Evolutionary conservation across 2,329 filamentous ascomycete genomes (phyloP).

Genomic region (Botrytis aclada): DNA sequence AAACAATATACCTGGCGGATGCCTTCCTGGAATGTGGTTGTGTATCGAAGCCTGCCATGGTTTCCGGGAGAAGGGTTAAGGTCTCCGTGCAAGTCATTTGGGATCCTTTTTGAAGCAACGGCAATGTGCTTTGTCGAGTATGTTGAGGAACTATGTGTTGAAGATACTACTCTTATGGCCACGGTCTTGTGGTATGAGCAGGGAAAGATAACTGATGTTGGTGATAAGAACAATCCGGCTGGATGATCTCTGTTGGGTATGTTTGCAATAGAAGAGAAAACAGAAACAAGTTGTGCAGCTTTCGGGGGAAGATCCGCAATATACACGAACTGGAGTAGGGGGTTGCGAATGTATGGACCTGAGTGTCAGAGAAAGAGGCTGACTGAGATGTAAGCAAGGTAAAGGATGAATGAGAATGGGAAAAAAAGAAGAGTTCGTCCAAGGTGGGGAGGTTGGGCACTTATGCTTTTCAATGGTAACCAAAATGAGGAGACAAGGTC

Average conservation of each 20-base stretch:
- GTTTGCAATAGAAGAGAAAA: conserved; percentile 21
- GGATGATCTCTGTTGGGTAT: conserved; percentile 18
- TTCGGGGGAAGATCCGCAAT: conserved; percentile 15
- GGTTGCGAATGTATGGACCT: conserved; percentile 21
- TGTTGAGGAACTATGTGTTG: conserved; percentile 14
- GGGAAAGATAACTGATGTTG: conserved; percentile 20
- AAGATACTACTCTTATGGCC: conserved; percentile 26
- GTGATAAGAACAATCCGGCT: conserved; percentile 17
- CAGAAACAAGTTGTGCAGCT: conserved; percentile 16
- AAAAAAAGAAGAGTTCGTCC: conserved; percentile 23
- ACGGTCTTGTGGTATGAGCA: conserved; percentile 23
- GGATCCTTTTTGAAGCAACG: conserved; percentile 22
- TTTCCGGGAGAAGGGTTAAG: conserved; percentile 34
- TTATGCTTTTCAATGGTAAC: conserved; percentile 30
- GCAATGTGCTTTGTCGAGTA: conserved; percentile 18
- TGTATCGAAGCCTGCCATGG: conserved; percentile 36
- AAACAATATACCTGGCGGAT: conserved; percentile 38
- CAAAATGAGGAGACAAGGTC: conserved; percentile 14
- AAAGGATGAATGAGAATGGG: conserved; percentile 24
- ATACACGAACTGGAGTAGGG: conserved; percentile 17
- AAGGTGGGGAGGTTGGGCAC: conserved; percentile 28
- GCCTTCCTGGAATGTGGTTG: conserved; percentile 34
- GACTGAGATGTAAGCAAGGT: conserved; percentile 14
- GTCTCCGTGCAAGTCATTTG: conserved; percentile 38
- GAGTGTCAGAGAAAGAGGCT: conserved; percentile 23